Evolutionary conservation across 2,329 filamentous ascomycete genomes (phyloP).

Genomic region (Fusarium sp.): DNA sequence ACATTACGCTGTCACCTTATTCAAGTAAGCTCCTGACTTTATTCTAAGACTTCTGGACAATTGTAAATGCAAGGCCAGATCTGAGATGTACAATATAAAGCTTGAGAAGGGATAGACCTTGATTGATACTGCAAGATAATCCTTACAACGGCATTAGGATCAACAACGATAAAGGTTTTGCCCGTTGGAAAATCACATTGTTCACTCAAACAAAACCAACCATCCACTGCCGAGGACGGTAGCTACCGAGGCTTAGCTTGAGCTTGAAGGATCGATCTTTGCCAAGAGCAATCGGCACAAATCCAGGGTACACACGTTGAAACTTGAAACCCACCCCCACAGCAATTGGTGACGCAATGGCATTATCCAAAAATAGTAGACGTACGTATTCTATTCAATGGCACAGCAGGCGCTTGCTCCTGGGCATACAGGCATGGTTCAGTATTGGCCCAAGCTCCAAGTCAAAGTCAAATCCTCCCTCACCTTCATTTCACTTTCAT

Average conservation of each 20-base stretch:
- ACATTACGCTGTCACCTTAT: background rate
- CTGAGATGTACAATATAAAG: background rate
- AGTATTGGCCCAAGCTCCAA: constrained; percentile 19
- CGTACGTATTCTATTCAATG: background rate
- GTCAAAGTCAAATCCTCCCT: background rate
- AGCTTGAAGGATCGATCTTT: background rate
- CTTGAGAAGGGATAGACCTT: background rate
- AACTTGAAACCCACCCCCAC: constrained; percentile 35
- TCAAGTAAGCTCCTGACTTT: background rate
- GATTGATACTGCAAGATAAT: background rate
- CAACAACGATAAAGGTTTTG: background rate
- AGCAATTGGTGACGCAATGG: constrained; percentile 35
- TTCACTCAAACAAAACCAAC: background rate
- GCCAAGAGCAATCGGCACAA: constrained; percentile 14
- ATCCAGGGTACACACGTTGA: constrained; percentile 24
- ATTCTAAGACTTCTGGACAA: background rate
- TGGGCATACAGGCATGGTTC: constrained; percentile 7
- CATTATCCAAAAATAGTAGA: constrained; percentile 24
- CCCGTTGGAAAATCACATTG: background rate
- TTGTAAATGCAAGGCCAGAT: background rate
- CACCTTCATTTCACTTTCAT: background rate
- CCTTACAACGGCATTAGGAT: background rate
- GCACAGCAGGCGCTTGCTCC: background rate
- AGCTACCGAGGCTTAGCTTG: background rate
- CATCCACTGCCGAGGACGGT: background rate